Conservation (phyloP, 139 green algal genomes). For the Tetraselmis striata region DNA sequence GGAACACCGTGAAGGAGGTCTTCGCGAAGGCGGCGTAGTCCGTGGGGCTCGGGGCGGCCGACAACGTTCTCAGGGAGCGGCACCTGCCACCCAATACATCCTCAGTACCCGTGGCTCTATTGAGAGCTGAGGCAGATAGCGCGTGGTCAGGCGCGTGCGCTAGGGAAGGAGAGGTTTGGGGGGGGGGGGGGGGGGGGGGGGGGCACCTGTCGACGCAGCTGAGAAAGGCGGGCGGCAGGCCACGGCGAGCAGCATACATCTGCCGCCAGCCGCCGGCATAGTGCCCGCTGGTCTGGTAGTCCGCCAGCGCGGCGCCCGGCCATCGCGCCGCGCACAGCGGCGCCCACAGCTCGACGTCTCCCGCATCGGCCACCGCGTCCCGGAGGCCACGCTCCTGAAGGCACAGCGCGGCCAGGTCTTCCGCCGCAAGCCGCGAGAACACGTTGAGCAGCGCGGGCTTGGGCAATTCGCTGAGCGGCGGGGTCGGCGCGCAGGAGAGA, state of each 20-base stretch:
- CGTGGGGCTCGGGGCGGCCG: neutral
- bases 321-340: neutral
- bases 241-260: slow-evolving; percentile 1
- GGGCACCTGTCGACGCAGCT: neutral
- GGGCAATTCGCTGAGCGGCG: neutral
- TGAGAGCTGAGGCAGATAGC: neutral
- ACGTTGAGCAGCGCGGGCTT: neutral
- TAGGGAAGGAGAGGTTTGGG: neutral
- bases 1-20: slow-evolving; percentile 5
- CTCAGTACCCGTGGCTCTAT: too few species aligned
- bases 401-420: neutral
- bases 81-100: too few species aligned
- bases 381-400: neutral
- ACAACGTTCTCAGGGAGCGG: neutral
- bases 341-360: neutral
- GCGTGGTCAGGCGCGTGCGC: neutral
- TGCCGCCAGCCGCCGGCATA: slow-evolving; percentile 7
- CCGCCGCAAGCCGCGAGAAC: neutral
- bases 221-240: neutral
- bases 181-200: neutral
- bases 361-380: neutral
- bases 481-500: too few species aligned
- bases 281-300: too few species aligned
- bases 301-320: neutral
- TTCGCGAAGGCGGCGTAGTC: neutral